Percentiles rank a stretch among this genome's conserved stretches.
These are phyloP conservation scores for Phanerochaete carnosa DNA, from an alignment of 768 basidiomycete genomes.

Conservation along the genomic window DNA sequence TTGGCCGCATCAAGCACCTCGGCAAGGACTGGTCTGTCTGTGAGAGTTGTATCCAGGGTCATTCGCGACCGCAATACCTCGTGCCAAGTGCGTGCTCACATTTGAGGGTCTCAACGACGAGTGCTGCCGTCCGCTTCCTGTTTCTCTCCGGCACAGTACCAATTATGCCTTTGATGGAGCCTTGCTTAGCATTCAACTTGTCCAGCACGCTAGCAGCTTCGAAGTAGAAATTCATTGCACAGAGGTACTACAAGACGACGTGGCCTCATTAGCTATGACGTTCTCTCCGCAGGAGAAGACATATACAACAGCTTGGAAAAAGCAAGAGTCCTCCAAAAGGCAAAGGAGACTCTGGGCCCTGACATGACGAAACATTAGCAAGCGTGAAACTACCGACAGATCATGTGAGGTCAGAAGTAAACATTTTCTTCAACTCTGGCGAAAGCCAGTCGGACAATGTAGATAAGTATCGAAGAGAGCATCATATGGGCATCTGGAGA, in stretches of 20 bases:
- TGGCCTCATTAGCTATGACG: slow-evolving; percentile 22
- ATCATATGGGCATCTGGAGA: slow-evolving; percentile 42
- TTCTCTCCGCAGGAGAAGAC: slow-evolving; percentile 1
- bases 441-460: slow-evolving; percentile 80
- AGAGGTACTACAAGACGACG: slow-evolving; percentile 21
- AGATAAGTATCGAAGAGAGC: slow-evolving; percentile 64
- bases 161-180: slow-evolving; percentile 87
- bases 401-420: slow-evolving; percentile 2
- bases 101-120: slow-evolving; percentile 94
- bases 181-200: slow-evolving; percentile 81
- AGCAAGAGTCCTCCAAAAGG: not conserved
- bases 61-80: not conserved
- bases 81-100: slow-evolving; percentile 50
- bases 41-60: not conserved
- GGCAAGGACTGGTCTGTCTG: slow-evolving; percentile 76
- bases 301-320: not conserved
- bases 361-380: slow-evolving; percentile 16
- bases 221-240: slow-evolving; percentile 91
- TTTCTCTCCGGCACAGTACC: slow-evolving; percentile 69
- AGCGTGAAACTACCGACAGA: slow-evolving; percentile 10
- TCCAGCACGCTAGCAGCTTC: slow-evolving; percentile 82
- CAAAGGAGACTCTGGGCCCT: slow-evolving; percentile 13
- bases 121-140: slow-evolving; percentile 75
- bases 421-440: slow-evolving; percentile 48
- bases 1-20: slow-evolving; percentile 67